Evolutionary conservation across 305 asterid genomes (phyloP), one percentile per base, ranked within the genome.

Genomic region (Fraxinus greggii): DNA sequence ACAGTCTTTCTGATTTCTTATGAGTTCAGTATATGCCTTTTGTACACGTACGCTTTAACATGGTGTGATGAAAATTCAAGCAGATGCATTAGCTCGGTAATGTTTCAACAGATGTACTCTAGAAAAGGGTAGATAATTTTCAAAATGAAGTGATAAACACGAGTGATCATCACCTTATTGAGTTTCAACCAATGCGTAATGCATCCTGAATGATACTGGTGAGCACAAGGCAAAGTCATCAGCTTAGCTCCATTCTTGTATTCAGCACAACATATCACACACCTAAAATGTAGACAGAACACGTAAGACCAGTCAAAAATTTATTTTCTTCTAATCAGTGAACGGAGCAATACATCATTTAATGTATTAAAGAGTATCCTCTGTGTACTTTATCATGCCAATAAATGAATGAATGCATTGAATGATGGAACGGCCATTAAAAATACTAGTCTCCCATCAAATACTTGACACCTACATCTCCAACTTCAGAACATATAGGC

Each of bases 211-310:
- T 94, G 98, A 84, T 92, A 94, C 79, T 85, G 91, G 86, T 94
- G 98, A 5, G 93, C 90, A 79, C 98, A 94, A 63, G 97, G 98
- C 90, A 94, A 88, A 75, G 90, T 88, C 24, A 88, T 90, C 86
- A 94, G 65, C 85, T 83, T 84, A 77, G 84, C 87, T 73, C 97
- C 94, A 42, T 85, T 81, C 87, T 83, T 91, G 79, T 90, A 94
- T 61, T 90, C 91, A 5, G 90, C 79, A 13, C 73, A 84, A 87
- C 98, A 94, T 83, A 94, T 92, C 87, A 90, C 97, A 70, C 98
- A 94, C 87, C 98, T 95, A 84, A 36, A 75, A 76, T 28, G 80
- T 59, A 70, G 19, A 67, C 83, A 51, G 1, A 79, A 82, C 61
- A 80, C 65, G 77, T 51, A 79, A 83, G 29, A 42, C 74, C 23